Evolutionary conservation across 768 basidiomycete species (phyloP).

Genomic region (Calvatia gigantea): DNA sequence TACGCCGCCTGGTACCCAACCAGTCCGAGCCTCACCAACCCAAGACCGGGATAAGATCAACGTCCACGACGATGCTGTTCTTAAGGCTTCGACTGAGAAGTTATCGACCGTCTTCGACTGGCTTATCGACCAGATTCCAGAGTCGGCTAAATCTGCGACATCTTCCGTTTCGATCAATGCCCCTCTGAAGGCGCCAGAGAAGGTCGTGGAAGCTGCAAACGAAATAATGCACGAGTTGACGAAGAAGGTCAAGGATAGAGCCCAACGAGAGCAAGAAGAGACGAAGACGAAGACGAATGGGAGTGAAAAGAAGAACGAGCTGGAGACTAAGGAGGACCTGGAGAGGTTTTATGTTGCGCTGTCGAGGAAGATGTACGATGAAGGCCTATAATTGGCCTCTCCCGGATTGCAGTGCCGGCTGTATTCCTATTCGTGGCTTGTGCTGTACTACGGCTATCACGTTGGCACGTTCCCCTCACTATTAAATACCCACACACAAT

Average conservation of each 20-base stretch:
- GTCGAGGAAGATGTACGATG: slow-evolving; percentile 86
- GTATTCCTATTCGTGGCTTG: too few relatives aligned
- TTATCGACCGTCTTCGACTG: slow-evolving; percentile 77
- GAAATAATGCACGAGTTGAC: not conserved
- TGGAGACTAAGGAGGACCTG: slow-evolving; percentile 69
- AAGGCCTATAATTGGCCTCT: slow-evolving; percentile 60
- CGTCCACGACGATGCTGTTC: slow-evolving; percentile 44
- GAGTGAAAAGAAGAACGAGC: slow-evolving; percentile 38
- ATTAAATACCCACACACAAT: too few relatives aligned
- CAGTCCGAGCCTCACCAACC: not conserved
- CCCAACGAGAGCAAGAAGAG: slow-evolving; percentile 21
- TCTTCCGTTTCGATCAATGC: not conserved
- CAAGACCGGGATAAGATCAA: slow-evolving; percentile 11
- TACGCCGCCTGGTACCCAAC: not conserved
- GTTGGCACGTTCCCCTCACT: too few relatives aligned
- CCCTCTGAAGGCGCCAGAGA: slow-evolving; percentile 7
- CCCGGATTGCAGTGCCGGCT: too few relatives aligned
- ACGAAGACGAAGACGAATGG: slow-evolving; percentile 7
- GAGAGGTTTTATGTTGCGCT: slow-evolving; percentile 90
- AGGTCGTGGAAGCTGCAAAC: slow-evolving; percentile 11
- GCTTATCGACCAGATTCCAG: slow-evolving; percentile 69
- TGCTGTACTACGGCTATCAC: too few relatives aligned
- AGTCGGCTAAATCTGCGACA: slow-evolving; percentile 17
- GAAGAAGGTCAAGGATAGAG: slow-evolving; percentile 13
- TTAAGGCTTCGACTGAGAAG: slow-evolving; percentile 68